A percentile compares a stretch with the other conserved stretches of the same genome.
Conservation (phyloP, 2,329 filamentous ascomycete genomes). For the Epichloe gansuensis region DNA sequence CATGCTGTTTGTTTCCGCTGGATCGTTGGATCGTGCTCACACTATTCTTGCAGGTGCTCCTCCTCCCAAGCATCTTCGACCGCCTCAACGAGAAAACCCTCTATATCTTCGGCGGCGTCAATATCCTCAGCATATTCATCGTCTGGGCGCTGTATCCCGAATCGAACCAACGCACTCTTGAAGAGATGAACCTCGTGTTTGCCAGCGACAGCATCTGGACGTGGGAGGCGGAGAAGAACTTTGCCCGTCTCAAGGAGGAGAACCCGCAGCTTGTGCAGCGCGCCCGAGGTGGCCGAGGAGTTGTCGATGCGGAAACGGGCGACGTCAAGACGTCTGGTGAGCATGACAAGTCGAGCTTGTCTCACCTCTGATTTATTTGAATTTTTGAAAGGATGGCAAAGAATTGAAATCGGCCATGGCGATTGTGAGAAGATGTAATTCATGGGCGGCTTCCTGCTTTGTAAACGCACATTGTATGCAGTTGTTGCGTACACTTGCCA, state of each 20-base stretch:
- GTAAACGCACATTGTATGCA: no score
- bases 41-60: constrained; percentile 20
- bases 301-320: constrained; percentile 12
- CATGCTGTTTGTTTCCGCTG: neutral
- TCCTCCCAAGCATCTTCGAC: constrained; percentile 48
- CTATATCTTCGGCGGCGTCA: constrained; percentile 59
- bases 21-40: no score
- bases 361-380: neutral
- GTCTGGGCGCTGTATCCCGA: constrained; percentile 66
- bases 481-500: no score
- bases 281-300: constrained; percentile 4
- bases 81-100: constrained; percentile 57
- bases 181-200: constrained; percentile 65
- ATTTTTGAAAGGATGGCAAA: no score
- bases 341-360: constrained; percentile 5
- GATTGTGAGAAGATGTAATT: no score
- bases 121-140: constrained; percentile 52
- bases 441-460: no score
- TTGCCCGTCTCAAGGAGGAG: constrained; percentile 47
- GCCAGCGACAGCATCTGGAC: constrained; percentile 53
- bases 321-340: neutral
- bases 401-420: no score
- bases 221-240: constrained; percentile 58
- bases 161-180: constrained; percentile 58
- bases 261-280: constrained; percentile 32